phyloP scores from a whole-genome alignment of 2,329 filamentous ascomycete species.

The Calonectria montana region DNA sequence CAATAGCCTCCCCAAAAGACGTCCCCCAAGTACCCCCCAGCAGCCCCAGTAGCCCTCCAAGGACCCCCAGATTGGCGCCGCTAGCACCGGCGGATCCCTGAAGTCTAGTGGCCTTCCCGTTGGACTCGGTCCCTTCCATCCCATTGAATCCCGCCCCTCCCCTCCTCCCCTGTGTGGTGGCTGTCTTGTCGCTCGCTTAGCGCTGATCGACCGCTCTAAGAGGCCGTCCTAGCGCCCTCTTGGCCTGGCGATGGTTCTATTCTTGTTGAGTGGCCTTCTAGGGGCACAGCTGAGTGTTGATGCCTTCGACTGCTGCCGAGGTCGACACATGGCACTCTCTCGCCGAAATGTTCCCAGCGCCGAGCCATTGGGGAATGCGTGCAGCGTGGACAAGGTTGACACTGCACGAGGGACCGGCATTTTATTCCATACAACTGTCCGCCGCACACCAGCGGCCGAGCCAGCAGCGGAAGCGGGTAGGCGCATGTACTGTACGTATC shows the following conservation, averaged over 20 bases:
- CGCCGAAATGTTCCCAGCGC: neutral
- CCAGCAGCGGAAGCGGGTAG: slow-evolving; percentile 1
- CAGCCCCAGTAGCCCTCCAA: slow-evolving; percentile 17
- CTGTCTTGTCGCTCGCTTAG: slow-evolving; percentile 41
- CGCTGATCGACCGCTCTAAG: slow-evolving; percentile 43
- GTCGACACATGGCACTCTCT: neutral
- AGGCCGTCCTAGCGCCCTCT: slow-evolving; percentile 36
- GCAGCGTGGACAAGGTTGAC: slow-evolving; percentile 4
- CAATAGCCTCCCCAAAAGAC: slow-evolving; percentile 29
- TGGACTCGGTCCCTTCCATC: slow-evolving; percentile 11
- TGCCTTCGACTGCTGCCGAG: neutral
- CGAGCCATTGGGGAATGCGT: slow-evolving; percentile 13
- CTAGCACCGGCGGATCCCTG: slow-evolving; percentile 42
- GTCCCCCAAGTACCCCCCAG: slow-evolving; percentile 19
- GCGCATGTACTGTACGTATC: slow-evolving; percentile 11
- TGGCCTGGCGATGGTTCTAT: slow-evolving; percentile 24
- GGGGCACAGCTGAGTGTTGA: neutral
- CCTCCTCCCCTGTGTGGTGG: slow-evolving; percentile 13
- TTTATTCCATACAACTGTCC: slow-evolving; percentile 16
- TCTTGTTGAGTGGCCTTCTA: slow-evolving; percentile 7
- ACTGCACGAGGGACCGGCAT: slow-evolving; percentile 1
- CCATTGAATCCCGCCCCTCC: slow-evolving; percentile 1
- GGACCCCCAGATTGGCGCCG: slow-evolving; percentile 46
- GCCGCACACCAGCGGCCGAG: slow-evolving; percentile 5
- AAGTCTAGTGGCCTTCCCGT: slow-evolving; percentile 41